A percentile compares a stretch with the other conserved stretches of the same genome.
These are phyloP conservation scores for Penicillium ucsense DNA, from an alignment of 495 filamentous ascomycete genomes.

Conservation along the genomic window DNA sequence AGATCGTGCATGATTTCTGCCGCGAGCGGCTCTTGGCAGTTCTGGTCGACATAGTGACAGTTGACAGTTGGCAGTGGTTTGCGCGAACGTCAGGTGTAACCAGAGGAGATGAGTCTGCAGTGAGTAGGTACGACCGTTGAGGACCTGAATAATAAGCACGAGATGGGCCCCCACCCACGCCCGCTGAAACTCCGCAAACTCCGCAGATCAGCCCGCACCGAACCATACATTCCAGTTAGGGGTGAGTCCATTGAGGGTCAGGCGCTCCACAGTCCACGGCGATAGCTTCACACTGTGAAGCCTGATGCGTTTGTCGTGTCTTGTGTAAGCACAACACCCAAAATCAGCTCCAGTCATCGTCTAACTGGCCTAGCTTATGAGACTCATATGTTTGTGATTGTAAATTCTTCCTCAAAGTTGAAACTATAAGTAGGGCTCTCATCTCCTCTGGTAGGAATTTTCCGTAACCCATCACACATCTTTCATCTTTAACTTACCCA, in stretches of 20 bases:
- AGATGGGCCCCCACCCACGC: neutral
- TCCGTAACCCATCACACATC: neutral
- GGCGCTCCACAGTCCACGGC: no score
- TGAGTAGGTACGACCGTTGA: neutral
- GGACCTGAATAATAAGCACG: neutral
- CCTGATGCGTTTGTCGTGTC: no score
- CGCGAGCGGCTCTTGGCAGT: neutral
- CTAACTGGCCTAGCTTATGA: no score
- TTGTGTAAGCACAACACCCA: no score
- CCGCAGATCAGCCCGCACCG: neutral
- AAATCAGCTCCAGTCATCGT: no score
- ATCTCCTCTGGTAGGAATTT: no score
- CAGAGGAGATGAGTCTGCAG: neutral
- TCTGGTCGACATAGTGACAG: conserved; percentile 1
- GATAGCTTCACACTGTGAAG: no score
- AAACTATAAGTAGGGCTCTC: no score
- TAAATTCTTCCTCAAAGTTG: no score
- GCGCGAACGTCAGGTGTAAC: neutral
- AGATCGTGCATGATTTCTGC: conserved; percentile 11
- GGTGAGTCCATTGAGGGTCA: no score
- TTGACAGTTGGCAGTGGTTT: neutral
- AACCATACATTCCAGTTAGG: no score
- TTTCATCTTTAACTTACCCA: neutral
- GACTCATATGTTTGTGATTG: no score
- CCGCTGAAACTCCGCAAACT: conserved; percentile 2